Evolutionary conservation across 2,329 filamentous ascomycete genomes (phyloP), one percentile per base, ranked within the genome.

Genomic region (Paecilomyces variotii): DNA sequence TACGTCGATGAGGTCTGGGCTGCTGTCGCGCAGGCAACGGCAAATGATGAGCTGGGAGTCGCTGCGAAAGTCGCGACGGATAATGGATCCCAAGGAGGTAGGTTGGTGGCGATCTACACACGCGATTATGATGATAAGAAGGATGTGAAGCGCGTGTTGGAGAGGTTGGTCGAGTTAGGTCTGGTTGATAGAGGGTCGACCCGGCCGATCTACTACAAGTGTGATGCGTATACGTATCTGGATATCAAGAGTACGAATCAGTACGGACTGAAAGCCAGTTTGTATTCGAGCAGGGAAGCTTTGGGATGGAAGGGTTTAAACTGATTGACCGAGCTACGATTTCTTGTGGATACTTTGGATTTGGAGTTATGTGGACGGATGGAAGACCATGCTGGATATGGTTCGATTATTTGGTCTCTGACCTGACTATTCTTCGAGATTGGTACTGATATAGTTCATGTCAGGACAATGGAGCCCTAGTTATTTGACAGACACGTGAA

Each of bases 31-130:
- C 80, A 79, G 56, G 88, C 84, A 1, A 89, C 89, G 0, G 82
- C 83, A 11, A 81, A 84, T 30, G 86, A 87, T 60, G 81, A 88
- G 62, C 80, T 96, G 1, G 91, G 91, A 0, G 82, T 85, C 45
- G 81, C 78, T 1, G 88, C 90, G 9, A 95, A 94, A 73, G 87
- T 92, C 11, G 84, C 86, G 0, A 84, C 88, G 1, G 71, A 81
- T 9, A 75, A 74, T 63, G 71, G 61, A 4, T 54, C 59, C 4
- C 71, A 72, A 0, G 73, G 76, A n/a, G 68, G 60, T 25, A 80
- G 85, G 24, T 73, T 94, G 50, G 84, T 95, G 27, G 92, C 88
- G 63, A 78, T 95, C 6, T 95, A 95, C 71, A 95, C 90, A 4
- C 76, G 78, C 50, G 85, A 96, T 70, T 94, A 91, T 68, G 77